phyloP scores from a whole-genome alignment of 345 rosid species.

The Populus alba region DNA sequence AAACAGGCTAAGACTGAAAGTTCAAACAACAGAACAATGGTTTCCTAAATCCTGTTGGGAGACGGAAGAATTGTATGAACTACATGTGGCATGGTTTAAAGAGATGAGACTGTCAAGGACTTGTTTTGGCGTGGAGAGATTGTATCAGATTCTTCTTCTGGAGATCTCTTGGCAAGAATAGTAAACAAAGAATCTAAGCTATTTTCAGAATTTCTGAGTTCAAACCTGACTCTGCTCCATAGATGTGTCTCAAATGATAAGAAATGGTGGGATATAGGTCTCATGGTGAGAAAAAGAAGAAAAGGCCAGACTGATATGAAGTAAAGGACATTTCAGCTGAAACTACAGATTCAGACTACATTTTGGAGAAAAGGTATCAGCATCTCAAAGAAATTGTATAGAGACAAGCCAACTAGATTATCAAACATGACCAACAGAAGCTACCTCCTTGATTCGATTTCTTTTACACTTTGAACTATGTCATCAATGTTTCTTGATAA shows the following conservation, averaged over 20 bases:
- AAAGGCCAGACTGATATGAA: background rate
- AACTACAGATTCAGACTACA: conserved; percentile 2
- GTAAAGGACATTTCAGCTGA: background rate
- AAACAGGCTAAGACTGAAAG: background rate
- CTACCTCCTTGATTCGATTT: conserved; percentile 37
- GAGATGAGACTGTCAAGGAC: background rate
- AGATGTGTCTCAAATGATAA: background rate
- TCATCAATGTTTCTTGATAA: conserved; percentile 50
- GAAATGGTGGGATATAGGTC: too few species aligned
- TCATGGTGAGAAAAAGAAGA: background rate
- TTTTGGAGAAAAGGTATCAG: background rate
- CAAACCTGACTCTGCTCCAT: background rate
- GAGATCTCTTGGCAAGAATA: background rate
- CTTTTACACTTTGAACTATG: conserved; percentile 40
- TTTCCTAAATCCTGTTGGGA: background rate
- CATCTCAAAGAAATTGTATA: conserved; percentile 12
- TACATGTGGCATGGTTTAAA: background rate
- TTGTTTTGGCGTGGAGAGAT: background rate
- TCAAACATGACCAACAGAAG: conserved; percentile 6
- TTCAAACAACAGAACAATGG: background rate
- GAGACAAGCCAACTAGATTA: conserved; percentile 9
- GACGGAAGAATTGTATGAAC: background rate
- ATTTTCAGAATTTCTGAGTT: background rate
- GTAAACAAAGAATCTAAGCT: background rate
- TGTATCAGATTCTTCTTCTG: background rate